Evolutionary conservation across 805 yeast genomes (phyloP), one percentile per base, ranked within the genome.

Genomic region (Kodamaea laetipori): DNA sequence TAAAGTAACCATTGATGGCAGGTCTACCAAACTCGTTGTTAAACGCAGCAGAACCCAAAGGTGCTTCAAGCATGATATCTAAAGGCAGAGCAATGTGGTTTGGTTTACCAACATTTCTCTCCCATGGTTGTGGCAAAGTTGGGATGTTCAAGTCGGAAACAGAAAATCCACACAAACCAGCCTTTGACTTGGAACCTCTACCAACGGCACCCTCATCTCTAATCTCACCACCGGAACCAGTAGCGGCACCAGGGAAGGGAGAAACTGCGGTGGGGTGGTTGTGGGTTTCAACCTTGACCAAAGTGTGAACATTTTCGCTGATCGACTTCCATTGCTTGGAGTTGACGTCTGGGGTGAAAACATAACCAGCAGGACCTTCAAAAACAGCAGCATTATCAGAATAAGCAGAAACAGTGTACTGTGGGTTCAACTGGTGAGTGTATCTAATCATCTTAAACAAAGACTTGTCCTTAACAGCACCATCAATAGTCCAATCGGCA

Each of bases 201-300:
- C 99, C 99, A 18, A 94, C 96, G 23, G 99, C 99, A 71, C 97
- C 99, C 72, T 94, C 99, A 67, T 94, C 99, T 77, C 99, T 87
- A 59, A 94, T 94, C 70, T 94, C 99, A 73, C 99, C 99, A 65
- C 99, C 99, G 8, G 98, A 90, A 51, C 99, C 99, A 10, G 99
- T 94, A 33, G 99, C 96, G 24, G 99, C 99, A 66, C 99, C 99
- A 3, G 99, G 90, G 69, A 89, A 94, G 31, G 99, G 99, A 17
- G 98, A 92, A 4, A 94, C 97, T 1, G 99, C 99, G 18, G 99
- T 94, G 43, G 99, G 99, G 66, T 94, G 99, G 71, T 94, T 94
- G 67, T 94, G 99, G 18, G 99, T 94, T 70, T 94, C 99, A 41
- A 94, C 99, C 66, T 94, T 94, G 60, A 90, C 87, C 54, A 94